These are phyloP conservation scores for Phytophthora vignae DNA, from an alignment of 352 stramenopile genomes.

Conservation along the genomic window DNA sequence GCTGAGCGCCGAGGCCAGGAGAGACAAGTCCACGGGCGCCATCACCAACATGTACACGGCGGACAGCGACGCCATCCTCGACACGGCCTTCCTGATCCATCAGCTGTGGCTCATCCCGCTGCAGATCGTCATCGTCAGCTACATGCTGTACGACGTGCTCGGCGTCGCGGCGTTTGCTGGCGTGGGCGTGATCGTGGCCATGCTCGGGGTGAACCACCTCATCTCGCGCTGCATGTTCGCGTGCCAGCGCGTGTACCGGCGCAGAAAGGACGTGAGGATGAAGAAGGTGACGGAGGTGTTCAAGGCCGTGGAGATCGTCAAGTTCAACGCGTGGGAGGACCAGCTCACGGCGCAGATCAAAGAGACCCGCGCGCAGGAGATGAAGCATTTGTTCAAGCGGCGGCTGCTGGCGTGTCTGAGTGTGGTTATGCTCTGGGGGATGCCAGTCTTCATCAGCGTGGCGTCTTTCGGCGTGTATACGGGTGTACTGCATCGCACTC, in stretches of 20 bases:
- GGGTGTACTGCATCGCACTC: conserved; percentile 72
- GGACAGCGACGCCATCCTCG: conserved; percentile 57
- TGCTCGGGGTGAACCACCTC: conserved; percentile 47
- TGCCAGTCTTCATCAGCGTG: conserved; percentile 61
- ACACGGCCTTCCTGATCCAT: conserved; percentile 57
- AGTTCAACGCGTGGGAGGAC: conserved; percentile 93
- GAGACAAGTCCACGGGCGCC: conserved; percentile 55
- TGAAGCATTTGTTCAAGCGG: conserved; percentile 41
- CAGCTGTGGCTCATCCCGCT: conserved; percentile 69
- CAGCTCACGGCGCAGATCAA: conserved; percentile 78
- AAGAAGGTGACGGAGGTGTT: conserved; percentile 68
- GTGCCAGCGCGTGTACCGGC: conserved; percentile 33
- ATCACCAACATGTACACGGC: conserved; percentile 75
- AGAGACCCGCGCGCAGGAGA: conserved; percentile 38
- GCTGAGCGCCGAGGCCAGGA: conserved; percentile 49
- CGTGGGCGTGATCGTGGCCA: conserved; percentile 46
- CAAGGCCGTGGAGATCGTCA: conserved; percentile 91
- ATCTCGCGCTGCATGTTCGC: conserved; percentile 45
- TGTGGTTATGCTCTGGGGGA: conserved; percentile 54
- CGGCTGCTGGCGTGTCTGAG: conserved; percentile 39
- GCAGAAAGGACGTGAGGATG: conserved; percentile 62
- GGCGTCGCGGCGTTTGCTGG: conserved; percentile 47
- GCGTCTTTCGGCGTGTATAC: conserved; percentile 55
- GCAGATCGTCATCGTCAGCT: conserved; percentile 53
- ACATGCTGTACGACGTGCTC: conserved; percentile 58